phyloP scores from a whole-genome alignment of 2,329 filamentous ascomycete species.

The Leptographium galeiforme region DNA sequence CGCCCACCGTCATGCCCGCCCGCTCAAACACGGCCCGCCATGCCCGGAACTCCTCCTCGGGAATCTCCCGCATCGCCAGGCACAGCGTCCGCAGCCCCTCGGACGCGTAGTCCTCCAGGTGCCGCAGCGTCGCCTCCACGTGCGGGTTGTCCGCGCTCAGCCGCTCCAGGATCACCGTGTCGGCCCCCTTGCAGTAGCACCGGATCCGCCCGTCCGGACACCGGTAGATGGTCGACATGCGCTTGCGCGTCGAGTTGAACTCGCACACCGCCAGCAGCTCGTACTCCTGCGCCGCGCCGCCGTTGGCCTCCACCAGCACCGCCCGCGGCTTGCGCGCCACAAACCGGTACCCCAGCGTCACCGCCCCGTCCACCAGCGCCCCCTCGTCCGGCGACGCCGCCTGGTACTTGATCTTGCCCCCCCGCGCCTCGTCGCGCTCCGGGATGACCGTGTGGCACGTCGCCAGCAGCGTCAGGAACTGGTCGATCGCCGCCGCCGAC shows the following conservation, averaged over 20 bases:
- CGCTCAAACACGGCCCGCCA: slow-evolving; percentile 81
- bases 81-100: slow-evolving; percentile 92
- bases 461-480: slow-evolving; percentile 76
- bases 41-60: slow-evolving; percentile 76
- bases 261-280: slow-evolving; percentile 94
- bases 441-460: slow-evolving; percentile 97
- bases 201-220: slow-evolving; percentile 92
- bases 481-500: slow-evolving; percentile 44
- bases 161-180: slow-evolving; percentile 93
- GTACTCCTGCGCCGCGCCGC: slow-evolving; percentile 64
- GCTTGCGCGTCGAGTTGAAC: slow-evolving; percentile 94
- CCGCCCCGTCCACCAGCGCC: slow-evolving; percentile 86
- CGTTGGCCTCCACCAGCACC: slow-evolving; percentile 63
- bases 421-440: slow-evolving; percentile 65
- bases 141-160: slow-evolving; percentile 71
- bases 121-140: slow-evolving; percentile 78
- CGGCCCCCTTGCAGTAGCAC: slow-evolving; percentile 90
- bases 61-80: slow-evolving; percentile 83
- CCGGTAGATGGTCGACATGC: slow-evolving; percentile 95
- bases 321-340: slow-evolving; percentile 77
- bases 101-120: slow-evolving; percentile 96
- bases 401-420: slow-evolving; percentile 85
- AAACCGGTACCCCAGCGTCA: slow-evolving; percentile 77
- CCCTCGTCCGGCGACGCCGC: slow-evolving; percentile 95
- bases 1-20: slow-evolving; percentile 78